Percentiles rank a stretch among this genome's conserved stretches.
phyloP scores from a whole-genome alignment of 2,329 filamentous ascomycete genomes.

The Ophiostoma piceae region DNA sequence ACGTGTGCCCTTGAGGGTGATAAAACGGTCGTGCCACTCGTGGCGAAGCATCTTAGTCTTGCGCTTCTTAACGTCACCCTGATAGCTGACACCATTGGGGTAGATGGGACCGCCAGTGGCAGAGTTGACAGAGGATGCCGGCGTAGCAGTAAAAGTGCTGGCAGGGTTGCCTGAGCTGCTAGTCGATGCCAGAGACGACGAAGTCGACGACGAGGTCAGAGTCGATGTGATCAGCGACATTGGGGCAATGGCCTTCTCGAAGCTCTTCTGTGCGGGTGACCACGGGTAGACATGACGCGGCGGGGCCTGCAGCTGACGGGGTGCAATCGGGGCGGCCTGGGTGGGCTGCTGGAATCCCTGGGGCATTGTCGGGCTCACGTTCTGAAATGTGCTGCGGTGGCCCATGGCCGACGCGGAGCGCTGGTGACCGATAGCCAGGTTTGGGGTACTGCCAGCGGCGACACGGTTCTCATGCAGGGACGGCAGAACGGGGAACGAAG shows the following conservation, averaged over 20 bases:
- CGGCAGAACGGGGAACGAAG: slow-evolving; percentile 63
- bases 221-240: slow-evolving; percentile 16
- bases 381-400: slow-evolving; percentile 1
- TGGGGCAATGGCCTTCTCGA: slow-evolving; percentile 44
- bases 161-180: slow-evolving; percentile 1
- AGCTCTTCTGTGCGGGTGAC: slow-evolving; percentile 44
- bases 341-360: neutral
- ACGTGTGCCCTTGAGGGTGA: slow-evolving; percentile 71
- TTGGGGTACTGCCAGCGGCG: slow-evolving; percentile 23
- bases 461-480: slow-evolving; percentile 61
- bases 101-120: neutral
- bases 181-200: slow-evolving; percentile 25
- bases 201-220: slow-evolving; percentile 21
- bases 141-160: slow-evolving; percentile 12
- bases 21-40: slow-evolving; percentile 91
- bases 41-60: slow-evolving; percentile 83
- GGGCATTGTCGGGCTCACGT: slow-evolving; percentile 8
- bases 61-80: slow-evolving; percentile 91
- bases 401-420: slow-evolving; percentile 24
- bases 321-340: neutral
- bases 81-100: slow-evolving; percentile 47
- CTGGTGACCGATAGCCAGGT: slow-evolving; percentile 30
- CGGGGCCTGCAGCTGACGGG: slow-evolving; percentile 45
- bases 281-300: slow-evolving; percentile 53
- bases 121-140: slow-evolving; percentile 21